These are phyloP conservation scores for Pleurotus ostreatus DNA, from an alignment of 768 basidiomycete species.

Conservation along the genomic window DNA sequence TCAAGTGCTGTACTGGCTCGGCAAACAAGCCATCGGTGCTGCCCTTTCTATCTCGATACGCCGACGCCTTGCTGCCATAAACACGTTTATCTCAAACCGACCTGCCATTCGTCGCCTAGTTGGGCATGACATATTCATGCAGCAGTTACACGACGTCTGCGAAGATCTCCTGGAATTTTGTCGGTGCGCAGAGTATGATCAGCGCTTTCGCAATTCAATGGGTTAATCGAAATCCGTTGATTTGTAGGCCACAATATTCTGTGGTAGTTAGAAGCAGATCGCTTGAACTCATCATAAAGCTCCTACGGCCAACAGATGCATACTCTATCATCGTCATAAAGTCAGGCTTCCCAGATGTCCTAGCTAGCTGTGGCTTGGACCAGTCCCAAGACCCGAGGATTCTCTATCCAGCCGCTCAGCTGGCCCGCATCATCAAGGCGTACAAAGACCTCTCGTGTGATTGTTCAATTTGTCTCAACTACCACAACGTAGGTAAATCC, in stretches of 20 bases:
- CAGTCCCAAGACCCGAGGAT: constrained; percentile 16
- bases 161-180: neutral
- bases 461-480: neutral
- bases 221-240: neutral
- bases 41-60: neutral
- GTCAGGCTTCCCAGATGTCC: constrained; percentile 11
- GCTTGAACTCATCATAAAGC: neutral
- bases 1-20: neutral
- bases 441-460: neutral
- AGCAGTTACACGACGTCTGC: neutral
- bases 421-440: neutral
- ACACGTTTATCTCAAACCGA: neutral
- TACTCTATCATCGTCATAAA: neutral
- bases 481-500: neutral
- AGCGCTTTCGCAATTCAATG: neutral
- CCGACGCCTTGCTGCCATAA: neutral
- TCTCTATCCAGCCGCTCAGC: neutral
- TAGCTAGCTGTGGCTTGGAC: constrained; percentile 9
- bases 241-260: neutral
- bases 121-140: neutral
- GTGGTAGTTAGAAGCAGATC: neutral
- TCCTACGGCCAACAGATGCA: neutral
- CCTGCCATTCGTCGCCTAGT: neutral
- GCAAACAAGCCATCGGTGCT: neutral
- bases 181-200: neutral